phyloP scores from a whole-genome alignment of 2,329 filamentous ascomycete genomes.

The Trichoderma afroharzianum region DNA sequence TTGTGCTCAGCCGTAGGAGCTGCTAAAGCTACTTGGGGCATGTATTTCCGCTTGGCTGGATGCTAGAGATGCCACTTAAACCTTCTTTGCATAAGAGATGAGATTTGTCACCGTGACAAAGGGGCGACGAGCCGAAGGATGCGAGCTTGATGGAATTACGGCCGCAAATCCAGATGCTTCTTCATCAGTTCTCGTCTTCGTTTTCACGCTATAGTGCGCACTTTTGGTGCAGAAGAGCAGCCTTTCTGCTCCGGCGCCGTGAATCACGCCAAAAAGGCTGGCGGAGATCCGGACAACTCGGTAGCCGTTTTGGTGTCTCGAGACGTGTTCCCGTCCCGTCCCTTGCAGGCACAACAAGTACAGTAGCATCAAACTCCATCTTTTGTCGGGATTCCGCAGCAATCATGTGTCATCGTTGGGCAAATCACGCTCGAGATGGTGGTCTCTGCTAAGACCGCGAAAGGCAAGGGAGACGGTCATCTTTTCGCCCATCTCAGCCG shows the following conservation, averaged over 20 bases:
- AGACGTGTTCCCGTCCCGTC: background rate
- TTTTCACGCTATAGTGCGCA: background rate
- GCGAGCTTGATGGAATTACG: background rate
- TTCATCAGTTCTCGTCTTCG: background rate
- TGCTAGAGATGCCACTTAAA: background rate
- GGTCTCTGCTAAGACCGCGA: background rate
- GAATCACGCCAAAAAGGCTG: background rate
- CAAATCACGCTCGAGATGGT: background rate
- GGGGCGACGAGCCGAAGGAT: slow-evolving; percentile 15
- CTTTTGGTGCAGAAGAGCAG: background rate
- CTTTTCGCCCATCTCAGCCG: slow-evolving; percentile 9
- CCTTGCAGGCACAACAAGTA: background rate
- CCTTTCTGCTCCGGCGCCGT: background rate
- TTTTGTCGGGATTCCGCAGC: background rate
- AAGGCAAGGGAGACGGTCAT: slow-evolving; percentile 2
- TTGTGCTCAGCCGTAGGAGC: background rate
- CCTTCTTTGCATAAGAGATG: background rate
- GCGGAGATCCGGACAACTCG: background rate
- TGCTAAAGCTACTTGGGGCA: background rate
- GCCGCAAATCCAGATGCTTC: background rate
- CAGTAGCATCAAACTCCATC: background rate
- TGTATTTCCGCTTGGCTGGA: background rate
- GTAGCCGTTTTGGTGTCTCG: background rate
- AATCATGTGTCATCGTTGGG: background rate
- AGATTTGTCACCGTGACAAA: slow-evolving; percentile 11